A percentile compares a stretch with the other conserved stretches of the same genome.
phyloP scores from a whole-genome alignment of 768 basidiomycete species.

The Macrocybe gigantea region DNA sequence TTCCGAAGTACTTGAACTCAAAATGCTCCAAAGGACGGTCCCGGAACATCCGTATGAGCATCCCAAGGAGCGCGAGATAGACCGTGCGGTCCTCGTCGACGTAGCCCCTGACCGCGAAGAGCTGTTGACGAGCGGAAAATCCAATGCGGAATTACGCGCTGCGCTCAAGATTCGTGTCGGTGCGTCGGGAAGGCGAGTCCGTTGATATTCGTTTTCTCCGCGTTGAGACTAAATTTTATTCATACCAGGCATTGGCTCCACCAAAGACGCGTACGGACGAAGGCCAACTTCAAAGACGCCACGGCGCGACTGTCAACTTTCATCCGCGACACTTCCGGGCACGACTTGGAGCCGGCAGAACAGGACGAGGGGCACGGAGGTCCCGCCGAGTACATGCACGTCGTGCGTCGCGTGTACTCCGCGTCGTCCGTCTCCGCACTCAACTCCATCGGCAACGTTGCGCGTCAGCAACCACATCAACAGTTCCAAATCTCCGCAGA shows the following conservation, averaged over 20 bases:
- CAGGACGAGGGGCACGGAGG: too few species aligned
- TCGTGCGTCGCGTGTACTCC: slow-evolving; percentile 21
- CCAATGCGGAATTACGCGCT: slow-evolving; percentile 23
- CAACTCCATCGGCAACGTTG: slow-evolving; percentile 3
- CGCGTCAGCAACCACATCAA: slow-evolving; percentile 9
- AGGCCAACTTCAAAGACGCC: slow-evolving; percentile 17
- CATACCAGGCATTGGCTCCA: slow-evolving; percentile 27
- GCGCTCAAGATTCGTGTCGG: slow-evolving; percentile 22
- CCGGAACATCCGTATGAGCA: slow-evolving; percentile 7
- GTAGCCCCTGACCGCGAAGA: slow-evolving; percentile 31
- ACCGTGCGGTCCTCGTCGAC: slow-evolving; percentile 18
- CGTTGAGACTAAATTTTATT: not conserved
- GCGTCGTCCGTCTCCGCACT: slow-evolving; percentile 15
- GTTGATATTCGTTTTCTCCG: not conserved
- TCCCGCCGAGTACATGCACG: slow-evolving; percentile 6
- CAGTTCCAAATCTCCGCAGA: slow-evolving; percentile 2
- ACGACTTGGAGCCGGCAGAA: slow-evolving; percentile 1
- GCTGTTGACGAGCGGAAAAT: slow-evolving; percentile 17
- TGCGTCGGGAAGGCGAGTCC: slow-evolving; percentile 12
- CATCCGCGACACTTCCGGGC: slow-evolving; percentile 7
- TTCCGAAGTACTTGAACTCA: too few species aligned
- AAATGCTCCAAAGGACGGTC: too few species aligned
- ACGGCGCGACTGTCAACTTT: slow-evolving; percentile 21
- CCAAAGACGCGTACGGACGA: slow-evolving; percentile 14
- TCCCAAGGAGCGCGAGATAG: slow-evolving; percentile 21